Evolutionary conservation across 2,329 filamentous ascomycete species (phyloP).

Genomic region (Lomentospora prolificans): DNA sequence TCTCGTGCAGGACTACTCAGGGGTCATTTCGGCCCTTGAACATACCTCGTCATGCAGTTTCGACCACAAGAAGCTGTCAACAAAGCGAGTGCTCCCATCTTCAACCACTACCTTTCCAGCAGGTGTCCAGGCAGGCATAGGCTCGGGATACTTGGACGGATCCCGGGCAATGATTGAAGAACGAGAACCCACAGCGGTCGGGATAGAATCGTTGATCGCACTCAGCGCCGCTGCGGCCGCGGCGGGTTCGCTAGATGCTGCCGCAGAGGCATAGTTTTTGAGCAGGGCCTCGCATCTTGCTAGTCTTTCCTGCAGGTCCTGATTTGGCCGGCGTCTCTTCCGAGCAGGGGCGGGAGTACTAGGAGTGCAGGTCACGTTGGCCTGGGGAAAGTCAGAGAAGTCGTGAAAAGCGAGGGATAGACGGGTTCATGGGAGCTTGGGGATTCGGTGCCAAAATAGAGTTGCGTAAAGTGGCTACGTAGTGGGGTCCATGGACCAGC

Average conservation of each 20-base stretch:
- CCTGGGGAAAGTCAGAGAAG: constrained; percentile 24
- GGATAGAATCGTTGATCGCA: not conserved
- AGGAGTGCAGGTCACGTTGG: constrained; percentile 48
- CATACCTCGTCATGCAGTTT: constrained; percentile 47
- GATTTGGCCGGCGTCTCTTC: constrained; percentile 49
- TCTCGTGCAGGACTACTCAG: too few relatives aligned
- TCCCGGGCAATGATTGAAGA: constrained; percentile 8
- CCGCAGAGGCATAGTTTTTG: constrained; percentile 42
- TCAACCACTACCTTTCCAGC: constrained; percentile 45
- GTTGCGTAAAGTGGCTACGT: too few relatives aligned
- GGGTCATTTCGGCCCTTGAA: too few relatives aligned
- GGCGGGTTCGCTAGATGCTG: constrained; percentile 13
- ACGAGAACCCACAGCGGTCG: not conserved
- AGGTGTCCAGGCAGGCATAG: constrained; percentile 27
- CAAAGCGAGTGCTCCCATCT: constrained; percentile 44
- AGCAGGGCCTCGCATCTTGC: constrained; percentile 49
- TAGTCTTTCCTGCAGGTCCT: constrained; percentile 51
- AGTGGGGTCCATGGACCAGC: not conserved
- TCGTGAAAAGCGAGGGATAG: not conserved
- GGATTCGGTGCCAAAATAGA: too few relatives aligned
- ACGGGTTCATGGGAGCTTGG: too few relatives aligned
- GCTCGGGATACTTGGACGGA: constrained; percentile 9
- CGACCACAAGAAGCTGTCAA: constrained; percentile 45
- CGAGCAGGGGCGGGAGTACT: constrained; percentile 50
- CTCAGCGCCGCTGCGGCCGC: constrained; percentile 4